A percentile compares a stretch with the other conserved stretches of the same genome.
phyloP scores from a whole-genome alignment of 2,329 filamentous ascomycete species.

The Pezicula neosporulosa region DNA sequence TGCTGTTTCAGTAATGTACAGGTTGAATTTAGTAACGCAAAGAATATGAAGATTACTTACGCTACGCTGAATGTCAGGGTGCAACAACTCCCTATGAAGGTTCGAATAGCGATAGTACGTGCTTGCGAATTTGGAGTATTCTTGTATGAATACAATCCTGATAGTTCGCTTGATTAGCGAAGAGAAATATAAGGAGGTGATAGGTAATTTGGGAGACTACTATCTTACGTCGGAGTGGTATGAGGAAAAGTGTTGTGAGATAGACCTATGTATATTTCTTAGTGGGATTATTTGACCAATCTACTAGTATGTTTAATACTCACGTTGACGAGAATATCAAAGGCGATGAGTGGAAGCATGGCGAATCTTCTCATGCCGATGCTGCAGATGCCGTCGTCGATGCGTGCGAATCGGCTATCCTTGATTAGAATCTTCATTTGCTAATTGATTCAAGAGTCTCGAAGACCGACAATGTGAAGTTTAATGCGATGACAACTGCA shows the following conservation, averaged over 20 bases:
- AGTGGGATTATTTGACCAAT: neutral
- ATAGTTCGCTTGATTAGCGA: neutral
- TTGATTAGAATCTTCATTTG: constrained; percentile 27
- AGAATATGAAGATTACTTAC: constrained; percentile 33
- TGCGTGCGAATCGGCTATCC: constrained; percentile 46
- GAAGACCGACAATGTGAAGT: constrained; percentile 53
- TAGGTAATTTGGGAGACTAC: too few species aligned
- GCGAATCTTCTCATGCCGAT: constrained; percentile 58
- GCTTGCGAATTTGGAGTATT: constrained; percentile 41
- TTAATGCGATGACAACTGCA: constrained; percentile 46
- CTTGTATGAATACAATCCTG: constrained; percentile 53
- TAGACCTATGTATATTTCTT: constrained; percentile 36
- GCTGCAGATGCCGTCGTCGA: constrained; percentile 52
- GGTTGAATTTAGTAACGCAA: too few species aligned
- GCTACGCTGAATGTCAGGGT: constrained; percentile 56
- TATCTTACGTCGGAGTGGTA: constrained; percentile 51
- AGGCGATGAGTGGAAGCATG: constrained; percentile 58
- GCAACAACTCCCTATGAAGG: constrained; percentile 54
- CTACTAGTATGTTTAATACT: neutral
- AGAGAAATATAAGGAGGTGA: neutral
- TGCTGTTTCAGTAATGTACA: too few species aligned
- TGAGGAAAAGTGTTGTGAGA: constrained; percentile 58
- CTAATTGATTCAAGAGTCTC: neutral
- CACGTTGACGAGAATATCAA: constrained; percentile 56
- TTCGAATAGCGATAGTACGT: constrained; percentile 51